phyloP scores from a whole-genome alignment of 2,329 filamentous ascomycete species.

The Aspergillus terreus region DNA sequence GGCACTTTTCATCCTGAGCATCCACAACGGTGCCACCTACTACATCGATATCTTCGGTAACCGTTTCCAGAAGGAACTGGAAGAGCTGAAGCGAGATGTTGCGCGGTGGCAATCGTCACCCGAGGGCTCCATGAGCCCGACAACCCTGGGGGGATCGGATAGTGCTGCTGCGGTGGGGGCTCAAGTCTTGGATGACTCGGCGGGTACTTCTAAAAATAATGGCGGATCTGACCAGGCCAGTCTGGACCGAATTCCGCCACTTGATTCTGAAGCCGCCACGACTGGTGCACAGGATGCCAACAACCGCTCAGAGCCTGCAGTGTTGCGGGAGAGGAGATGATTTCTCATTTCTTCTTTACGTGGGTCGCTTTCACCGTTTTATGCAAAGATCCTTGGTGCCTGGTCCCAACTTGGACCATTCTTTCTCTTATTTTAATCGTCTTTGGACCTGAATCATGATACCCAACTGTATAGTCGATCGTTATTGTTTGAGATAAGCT shows the following conservation, averaged over 20 bases:
- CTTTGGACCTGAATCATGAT: background rate
- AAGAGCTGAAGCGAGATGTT: slow-evolving; percentile 83
- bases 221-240: slow-evolving; percentile 22
- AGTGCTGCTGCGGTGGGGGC: slow-evolving; percentile 16
- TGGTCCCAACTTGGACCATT: background rate
- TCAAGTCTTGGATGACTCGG: slow-evolving; percentile 18
- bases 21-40: slow-evolving; percentile 95
- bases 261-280: slow-evolving; percentile 28
- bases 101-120: slow-evolving; percentile 69
- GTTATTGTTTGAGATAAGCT: background rate
- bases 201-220: slow-evolving; percentile 9
- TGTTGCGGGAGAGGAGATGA: slow-evolving; percentile 25
- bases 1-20: slow-evolving; percentile 85
- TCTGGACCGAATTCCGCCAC: slow-evolving; percentile 34
- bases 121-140: slow-evolving; percentile 29
- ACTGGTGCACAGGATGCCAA: slow-evolving; percentile 20
- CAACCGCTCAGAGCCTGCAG: slow-evolving; percentile 5
- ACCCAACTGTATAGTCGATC: slow-evolving; percentile 1
- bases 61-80: slow-evolving; percentile 92
- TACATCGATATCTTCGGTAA: slow-evolving; percentile 98
- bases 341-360: background rate
- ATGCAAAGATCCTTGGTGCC: background rate
- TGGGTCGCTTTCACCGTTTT: too few species aligned
- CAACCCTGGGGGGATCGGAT: slow-evolving; percentile 21
- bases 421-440: slow-evolving; percentile 5